These are phyloP conservation scores for Podospora tetraspora DNA, from an alignment of 495 filamentous ascomycete genomes.

Conservation along the genomic window DNA sequence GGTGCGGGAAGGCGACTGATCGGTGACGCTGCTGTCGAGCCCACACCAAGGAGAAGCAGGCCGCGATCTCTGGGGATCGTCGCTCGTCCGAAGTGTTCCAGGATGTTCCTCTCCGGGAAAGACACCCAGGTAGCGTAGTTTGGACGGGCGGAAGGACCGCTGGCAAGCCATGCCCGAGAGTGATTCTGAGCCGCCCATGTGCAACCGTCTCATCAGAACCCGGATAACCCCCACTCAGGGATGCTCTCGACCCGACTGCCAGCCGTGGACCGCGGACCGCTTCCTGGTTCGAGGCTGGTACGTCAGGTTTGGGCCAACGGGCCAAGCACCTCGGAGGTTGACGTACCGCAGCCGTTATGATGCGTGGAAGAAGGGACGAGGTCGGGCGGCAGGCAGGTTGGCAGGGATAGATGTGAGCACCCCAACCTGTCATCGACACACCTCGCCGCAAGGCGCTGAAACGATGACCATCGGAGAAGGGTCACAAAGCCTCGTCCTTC, in stretches of 20 bases:
- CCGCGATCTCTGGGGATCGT: constrained; percentile 5
- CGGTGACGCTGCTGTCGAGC: constrained; percentile 4
- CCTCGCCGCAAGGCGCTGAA: constrained; percentile 10
- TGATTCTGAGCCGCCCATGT: constrained; percentile 12
- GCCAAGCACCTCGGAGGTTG: constrained; percentile 4
- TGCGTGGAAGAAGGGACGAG: constrained; percentile 5
- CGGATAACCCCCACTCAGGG: constrained; percentile 11
- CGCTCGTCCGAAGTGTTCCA: background rate
- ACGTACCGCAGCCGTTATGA: constrained; percentile 10
- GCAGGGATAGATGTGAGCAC: constrained; percentile 7
- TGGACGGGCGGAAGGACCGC: constrained; percentile 1
- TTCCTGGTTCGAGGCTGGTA: background rate
- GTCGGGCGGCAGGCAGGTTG: constrained; percentile 6
- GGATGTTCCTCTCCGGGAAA: constrained; percentile 7
- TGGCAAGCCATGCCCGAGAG: background rate
- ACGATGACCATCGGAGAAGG: constrained; percentile 1
- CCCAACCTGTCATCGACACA: constrained; percentile 8
- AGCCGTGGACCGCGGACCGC: constrained; percentile 5
- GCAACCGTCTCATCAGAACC: constrained; percentile 4
- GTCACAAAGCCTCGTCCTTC: constrained; percentile 6
- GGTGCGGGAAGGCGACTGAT: background rate
- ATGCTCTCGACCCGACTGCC: background rate
- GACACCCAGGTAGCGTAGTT: background rate
- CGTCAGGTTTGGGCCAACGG: constrained; percentile 1
- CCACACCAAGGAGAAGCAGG: constrained; percentile 8